Evolutionary conservation across 163 green algal species (phyloP).

Genomic region (Trebouxiophyceae sp.): DNA sequence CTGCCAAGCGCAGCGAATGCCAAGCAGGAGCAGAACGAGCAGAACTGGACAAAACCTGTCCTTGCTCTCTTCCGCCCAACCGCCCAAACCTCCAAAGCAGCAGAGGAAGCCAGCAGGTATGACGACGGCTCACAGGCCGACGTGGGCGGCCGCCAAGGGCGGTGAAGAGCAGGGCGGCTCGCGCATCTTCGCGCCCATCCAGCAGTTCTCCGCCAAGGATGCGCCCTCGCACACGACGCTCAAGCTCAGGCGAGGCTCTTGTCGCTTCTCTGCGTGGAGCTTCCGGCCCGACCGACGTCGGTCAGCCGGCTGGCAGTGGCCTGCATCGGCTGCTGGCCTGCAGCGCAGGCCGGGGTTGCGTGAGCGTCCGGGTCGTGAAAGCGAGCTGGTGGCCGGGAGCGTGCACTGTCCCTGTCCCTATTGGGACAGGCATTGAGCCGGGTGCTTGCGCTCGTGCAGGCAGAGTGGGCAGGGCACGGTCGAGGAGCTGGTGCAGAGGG

Average conservation of each 20-base stretch:
- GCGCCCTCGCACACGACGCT: slow-evolving; percentile 61
- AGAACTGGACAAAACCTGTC: too few species aligned
- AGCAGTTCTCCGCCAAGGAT: slow-evolving; percentile 59
- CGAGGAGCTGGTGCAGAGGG: slow-evolving; percentile 37
- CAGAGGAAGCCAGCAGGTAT: slow-evolving; percentile 39
- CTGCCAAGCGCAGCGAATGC: too few species aligned
- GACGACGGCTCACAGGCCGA: slow-evolving; percentile 86
- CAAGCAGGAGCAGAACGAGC: too few species aligned
- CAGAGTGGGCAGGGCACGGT: slow-evolving; percentile 54
- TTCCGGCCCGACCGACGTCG: too few species aligned
- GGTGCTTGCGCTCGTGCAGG: slow-evolving; percentile 35
- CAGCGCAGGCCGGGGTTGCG: too few species aligned
- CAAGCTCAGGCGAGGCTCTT: slow-evolving; percentile 63
- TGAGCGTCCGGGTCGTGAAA: too few species aligned
- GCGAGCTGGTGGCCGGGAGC: not conserved
- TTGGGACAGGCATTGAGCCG: too few species aligned
- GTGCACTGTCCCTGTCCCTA: not conserved
- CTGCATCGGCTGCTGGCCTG: too few species aligned
- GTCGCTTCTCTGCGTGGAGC: too few species aligned
- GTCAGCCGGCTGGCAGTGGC: too few species aligned
- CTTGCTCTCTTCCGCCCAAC: too few species aligned
- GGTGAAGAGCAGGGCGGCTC: slow-evolving; percentile 79
- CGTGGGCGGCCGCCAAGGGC: slow-evolving; percentile 76
- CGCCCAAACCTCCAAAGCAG: too few species aligned
- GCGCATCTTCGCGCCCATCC: slow-evolving; percentile 64